phyloP scores from a whole-genome alignment of 2,329 filamentous ascomycete species.

The Drechslera avenae region DNA sequence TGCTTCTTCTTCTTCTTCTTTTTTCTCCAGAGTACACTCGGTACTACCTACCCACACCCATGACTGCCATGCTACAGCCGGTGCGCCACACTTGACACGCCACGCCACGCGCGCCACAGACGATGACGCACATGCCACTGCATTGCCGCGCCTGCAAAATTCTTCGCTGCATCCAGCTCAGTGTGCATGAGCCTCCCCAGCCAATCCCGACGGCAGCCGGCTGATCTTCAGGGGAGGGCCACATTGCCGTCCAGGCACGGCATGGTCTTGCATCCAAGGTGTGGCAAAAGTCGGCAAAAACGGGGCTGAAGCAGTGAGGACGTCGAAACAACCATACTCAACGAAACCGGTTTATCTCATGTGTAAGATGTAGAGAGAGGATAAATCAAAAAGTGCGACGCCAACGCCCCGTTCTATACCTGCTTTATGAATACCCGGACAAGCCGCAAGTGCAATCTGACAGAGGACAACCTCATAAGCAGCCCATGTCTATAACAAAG shows the following conservation, averaged over 20 bases:
- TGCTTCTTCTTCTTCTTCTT: too few species aligned
- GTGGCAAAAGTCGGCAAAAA: background rate
- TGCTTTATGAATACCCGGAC: background rate
- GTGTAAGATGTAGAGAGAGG: too few species aligned
- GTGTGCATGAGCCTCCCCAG: constrained; percentile 5
- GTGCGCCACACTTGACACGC: constrained; percentile 1
- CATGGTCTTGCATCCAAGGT: background rate
- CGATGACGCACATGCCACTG: constrained; percentile 3
- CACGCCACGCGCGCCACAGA: constrained; percentile 7
- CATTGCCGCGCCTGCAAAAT: background rate
- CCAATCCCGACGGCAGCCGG: constrained; percentile 1
- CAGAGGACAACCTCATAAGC: background rate
- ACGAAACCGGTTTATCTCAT: too few species aligned
- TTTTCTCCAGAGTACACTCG: too few species aligned
- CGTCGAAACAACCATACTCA: background rate
- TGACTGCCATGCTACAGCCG: background rate
- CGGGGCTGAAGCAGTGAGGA: constrained; percentile 1
- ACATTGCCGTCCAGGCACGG: background rate
- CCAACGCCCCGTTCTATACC: background rate
- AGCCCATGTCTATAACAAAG: constrained; percentile 17
- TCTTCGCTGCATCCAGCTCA: background rate
- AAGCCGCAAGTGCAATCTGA: too few species aligned
- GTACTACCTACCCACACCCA: background rate
- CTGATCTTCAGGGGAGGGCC: constrained; percentile 20
- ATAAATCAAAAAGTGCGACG: background rate